phyloP scores from a whole-genome alignment of 192 early-diverging fungal species.

The Mortierella claussenii region DNA sequence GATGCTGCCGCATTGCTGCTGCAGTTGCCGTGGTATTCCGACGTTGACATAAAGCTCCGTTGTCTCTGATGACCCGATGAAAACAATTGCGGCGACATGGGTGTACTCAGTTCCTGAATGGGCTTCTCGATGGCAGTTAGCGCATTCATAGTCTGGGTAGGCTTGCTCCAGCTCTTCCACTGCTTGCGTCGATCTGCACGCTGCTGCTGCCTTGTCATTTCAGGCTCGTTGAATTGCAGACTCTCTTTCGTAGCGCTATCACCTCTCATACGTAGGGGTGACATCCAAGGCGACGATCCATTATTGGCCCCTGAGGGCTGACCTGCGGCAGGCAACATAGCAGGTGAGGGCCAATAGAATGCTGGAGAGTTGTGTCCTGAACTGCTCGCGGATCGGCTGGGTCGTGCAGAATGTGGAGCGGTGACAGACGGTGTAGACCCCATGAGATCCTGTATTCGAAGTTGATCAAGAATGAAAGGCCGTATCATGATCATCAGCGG shows the following conservation, averaged over 20 bases:
- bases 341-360: constrained; percentile 26
- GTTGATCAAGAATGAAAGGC: constrained; percentile 55
- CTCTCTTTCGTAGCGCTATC: constrained; percentile 5
- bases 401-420: background rate
- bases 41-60: constrained; percentile 9
- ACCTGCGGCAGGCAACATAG: background rate
- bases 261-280: constrained; percentile 10
- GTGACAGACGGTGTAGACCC: no score
- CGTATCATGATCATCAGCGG: constrained; percentile 60
- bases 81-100: constrained; percentile 18
- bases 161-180: constrained; percentile 63
- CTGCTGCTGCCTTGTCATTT: constrained; percentile 5
- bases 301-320: background rate
- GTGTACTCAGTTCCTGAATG: background rate
- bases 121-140: constrained; percentile 20
- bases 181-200: constrained; percentile 30
- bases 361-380: constrained; percentile 27
- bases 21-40: constrained; percentile 10
- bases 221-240: background rate
- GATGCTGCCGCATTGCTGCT: no score
- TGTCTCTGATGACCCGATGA: constrained; percentile 3
- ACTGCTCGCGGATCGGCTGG: constrained; percentile 19
- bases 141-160: constrained; percentile 19
- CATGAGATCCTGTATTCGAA: constrained; percentile 37
- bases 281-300: constrained; percentile 11